Conservation (phyloP, 768 basidiomycete genomes). For the Kwoniella pini region DNA sequence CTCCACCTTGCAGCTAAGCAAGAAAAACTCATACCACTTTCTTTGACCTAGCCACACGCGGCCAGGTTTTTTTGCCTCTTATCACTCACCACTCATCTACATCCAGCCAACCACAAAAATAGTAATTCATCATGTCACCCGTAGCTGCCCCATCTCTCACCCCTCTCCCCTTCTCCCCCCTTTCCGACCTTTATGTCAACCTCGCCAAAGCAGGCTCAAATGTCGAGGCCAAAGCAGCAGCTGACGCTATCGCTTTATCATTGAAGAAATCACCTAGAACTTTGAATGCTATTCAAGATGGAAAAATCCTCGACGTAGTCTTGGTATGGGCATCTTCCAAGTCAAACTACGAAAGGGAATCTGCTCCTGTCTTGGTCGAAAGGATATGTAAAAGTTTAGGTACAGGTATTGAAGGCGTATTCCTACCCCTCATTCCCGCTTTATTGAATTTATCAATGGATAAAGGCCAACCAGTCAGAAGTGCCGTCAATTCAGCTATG, state of each 20-base stretch:
- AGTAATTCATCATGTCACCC: conserved; percentile 39
- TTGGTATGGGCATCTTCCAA: conserved; percentile 46
- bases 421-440: conserved; percentile 71
- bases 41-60: conserved; percentile 20
- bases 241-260: conserved; percentile 45
- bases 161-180: conserved; percentile 45
- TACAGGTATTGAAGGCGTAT: conserved; percentile 68
- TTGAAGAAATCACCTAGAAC: conserved; percentile 47
- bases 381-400: conserved; percentile 53
- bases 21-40: background rate
- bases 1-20: background rate
- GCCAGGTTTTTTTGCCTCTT: conserved; percentile 16
- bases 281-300: conserved; percentile 42
- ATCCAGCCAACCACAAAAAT: background rate
- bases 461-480: conserved; percentile 87
- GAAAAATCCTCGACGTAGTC: conserved; percentile 45
- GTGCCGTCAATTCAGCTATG: conserved; percentile 73
- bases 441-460: conserved; percentile 82
- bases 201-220: conserved; percentile 50
- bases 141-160: conserved; percentile 40
- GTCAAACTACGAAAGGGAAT: conserved; percentile 50
- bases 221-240: conserved; percentile 52
- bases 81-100: conserved; percentile 1
- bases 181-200: conserved; percentile 36
- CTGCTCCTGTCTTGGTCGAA: conserved; percentile 53